phyloP scores from a whole-genome alignment of 164 flowering plant species.

The Houttuynia cordata region DNA sequence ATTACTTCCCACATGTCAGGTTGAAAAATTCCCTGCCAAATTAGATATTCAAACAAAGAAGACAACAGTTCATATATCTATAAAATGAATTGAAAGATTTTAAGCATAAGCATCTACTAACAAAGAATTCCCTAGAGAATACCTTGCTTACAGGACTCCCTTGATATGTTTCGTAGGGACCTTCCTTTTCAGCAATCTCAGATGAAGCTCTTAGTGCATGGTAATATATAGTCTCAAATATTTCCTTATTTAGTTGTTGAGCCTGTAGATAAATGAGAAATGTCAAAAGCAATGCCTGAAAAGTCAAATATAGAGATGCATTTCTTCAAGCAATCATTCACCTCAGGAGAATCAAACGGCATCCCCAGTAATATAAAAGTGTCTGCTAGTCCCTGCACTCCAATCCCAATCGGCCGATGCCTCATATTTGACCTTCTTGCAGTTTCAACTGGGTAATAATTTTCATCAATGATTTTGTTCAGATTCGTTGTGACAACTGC shows the following conservation, averaged over 20 bases:
- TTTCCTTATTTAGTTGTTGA: conserved; percentile 82
- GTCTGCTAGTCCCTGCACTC: conserved; percentile 97
- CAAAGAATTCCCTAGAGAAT: background rate
- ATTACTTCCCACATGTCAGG: conserved; percentile 82
- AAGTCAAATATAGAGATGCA: background rate
- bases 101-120: too few species aligned
- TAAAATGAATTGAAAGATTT: background rate
- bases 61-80: too few species aligned
- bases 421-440: conserved; percentile 73
- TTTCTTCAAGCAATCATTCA: conserved; percentile 8
- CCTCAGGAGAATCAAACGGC: conserved; percentile 98
- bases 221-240: conserved; percentile 91
- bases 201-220: conserved; percentile 82
- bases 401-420: conserved; percentile 94
- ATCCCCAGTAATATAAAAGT: conserved; percentile 91
- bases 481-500: conserved; percentile 62
- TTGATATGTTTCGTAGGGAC: conserved; percentile 73
- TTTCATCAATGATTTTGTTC: conserved; percentile 89
- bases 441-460: conserved; percentile 93
- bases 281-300: background rate
- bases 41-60: too few species aligned
- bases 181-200: conserved; percentile 70
- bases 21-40: background rate
- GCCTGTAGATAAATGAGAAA: conserved; percentile 33
- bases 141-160: conserved; percentile 97